A percentile compares a stretch with the other conserved stretches of the same genome.
Evolutionary conservation across 1,284 basidiomycete species (phyloP).

Genomic region (Leccinum pachyderme): DNA sequence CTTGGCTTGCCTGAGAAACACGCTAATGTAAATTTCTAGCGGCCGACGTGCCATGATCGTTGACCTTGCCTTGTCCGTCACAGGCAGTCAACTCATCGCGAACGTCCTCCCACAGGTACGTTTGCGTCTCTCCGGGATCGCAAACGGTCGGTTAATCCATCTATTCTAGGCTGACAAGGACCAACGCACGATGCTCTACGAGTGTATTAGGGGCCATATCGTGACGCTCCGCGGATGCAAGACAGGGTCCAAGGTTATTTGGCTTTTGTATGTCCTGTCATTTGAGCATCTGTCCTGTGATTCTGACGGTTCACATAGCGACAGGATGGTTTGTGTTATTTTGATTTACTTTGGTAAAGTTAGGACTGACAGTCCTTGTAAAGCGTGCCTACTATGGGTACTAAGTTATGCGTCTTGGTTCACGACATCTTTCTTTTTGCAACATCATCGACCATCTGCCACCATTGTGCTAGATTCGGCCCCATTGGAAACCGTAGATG

Average conservation of each 20-base stretch:
- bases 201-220: constrained; percentile 80
- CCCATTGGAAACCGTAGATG: constrained; percentile 23
- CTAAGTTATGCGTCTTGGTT: constrained; percentile 30
- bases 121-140: constrained; percentile 1
- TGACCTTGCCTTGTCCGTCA: constrained; percentile 76
- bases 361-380: constrained; percentile 14
- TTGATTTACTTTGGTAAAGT: constrained; percentile 5
- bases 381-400: constrained; percentile 44
- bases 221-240: constrained; percentile 83
- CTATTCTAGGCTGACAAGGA: constrained; percentile 69
- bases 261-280: constrained; percentile 68
- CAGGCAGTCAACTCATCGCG: constrained; percentile 79
- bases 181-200: constrained; percentile 72
- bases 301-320: constrained; percentile 32
- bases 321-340: constrained; percentile 46
- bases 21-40: constrained; percentile 36
- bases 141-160: constrained; percentile 4
- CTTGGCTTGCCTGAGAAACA: not conserved
- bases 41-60: constrained; percentile 79
- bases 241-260: constrained; percentile 84
- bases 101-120: constrained; percentile 69
- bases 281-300: not conserved
- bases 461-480: constrained; percentile 13
- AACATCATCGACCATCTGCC: constrained; percentile 18
- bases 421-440: constrained; percentile 21